A percentile compares a stretch with the other conserved stretches of the same genome.
Conservation (phyloP, 768 basidiomycete species). For the Paxillus rubicundulus region DNA sequence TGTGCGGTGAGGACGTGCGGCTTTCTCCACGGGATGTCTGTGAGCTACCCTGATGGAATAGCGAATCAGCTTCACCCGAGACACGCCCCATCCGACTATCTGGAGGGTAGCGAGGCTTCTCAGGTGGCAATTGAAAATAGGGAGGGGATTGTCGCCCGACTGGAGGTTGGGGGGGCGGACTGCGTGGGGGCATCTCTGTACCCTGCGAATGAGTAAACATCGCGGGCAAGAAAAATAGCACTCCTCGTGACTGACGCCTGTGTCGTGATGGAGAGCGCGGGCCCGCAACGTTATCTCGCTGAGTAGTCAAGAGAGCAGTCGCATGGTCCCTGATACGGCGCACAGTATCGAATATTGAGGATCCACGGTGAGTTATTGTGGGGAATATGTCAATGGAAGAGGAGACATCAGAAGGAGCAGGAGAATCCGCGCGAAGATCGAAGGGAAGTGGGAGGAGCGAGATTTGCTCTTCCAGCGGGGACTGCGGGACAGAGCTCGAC, state of each 20-base stretch:
- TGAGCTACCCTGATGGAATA: slow-evolving; percentile 28
- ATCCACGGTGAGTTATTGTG: slow-evolving; percentile 36
- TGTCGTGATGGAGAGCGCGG: slow-evolving; percentile 49
- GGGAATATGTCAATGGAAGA: slow-evolving; percentile 42
- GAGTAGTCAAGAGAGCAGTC: slow-evolving; percentile 42
- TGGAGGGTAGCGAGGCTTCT: slow-evolving; percentile 43
- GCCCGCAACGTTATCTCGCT: slow-evolving; percentile 33
- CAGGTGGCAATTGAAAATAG: slow-evolving; percentile 33
- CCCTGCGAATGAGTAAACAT: slow-evolving; percentile 56
- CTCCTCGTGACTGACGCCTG: slow-evolving; percentile 52
- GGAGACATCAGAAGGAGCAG: slow-evolving; percentile 49
- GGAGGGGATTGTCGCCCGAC: slow-evolving; percentile 1
- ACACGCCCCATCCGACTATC: slow-evolving; percentile 34
- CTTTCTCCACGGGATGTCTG: slow-evolving; percentile 28
- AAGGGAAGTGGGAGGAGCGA: slow-evolving; percentile 64
- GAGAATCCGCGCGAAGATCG: slow-evolving; percentile 55
- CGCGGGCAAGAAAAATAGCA: slow-evolving; percentile 80
- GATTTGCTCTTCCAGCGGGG: slow-evolving; percentile 48
- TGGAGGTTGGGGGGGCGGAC: slow-evolving; percentile 29
- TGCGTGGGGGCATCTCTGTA: slow-evolving; percentile 30
- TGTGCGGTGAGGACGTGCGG: slow-evolving; percentile 27
- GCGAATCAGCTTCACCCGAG: slow-evolving; percentile 19
- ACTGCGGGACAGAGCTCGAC: slow-evolving; percentile 45
- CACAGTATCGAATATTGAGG: slow-evolving; percentile 51
- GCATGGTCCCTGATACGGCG: slow-evolving; percentile 57